A percentile compares a stretch with the other conserved stretches of the same genome.
phyloP scores from a whole-genome alignment of 2,329 filamentous ascomycete species.

The Fonsecaea erecta region DNA sequence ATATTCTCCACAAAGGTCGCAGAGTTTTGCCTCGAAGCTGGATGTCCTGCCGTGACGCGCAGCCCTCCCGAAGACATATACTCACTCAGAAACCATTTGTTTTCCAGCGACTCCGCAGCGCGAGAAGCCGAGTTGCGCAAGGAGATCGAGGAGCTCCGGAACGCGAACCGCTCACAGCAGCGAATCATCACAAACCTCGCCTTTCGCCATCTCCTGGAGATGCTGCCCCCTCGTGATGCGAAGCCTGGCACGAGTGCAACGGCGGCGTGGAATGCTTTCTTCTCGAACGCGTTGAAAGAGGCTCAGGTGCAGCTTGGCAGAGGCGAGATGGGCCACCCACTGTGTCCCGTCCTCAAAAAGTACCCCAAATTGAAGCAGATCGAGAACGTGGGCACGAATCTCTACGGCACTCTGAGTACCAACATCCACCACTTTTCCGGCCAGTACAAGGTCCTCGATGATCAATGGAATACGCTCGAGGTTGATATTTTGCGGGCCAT shows the following conservation, averaged over 20 bases:
- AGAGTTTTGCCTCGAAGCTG: neutral
- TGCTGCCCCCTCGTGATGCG: neutral
- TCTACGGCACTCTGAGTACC: slow-evolving; percentile 1
- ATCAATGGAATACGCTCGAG: neutral
- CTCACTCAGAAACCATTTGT: slow-evolving; percentile 1
- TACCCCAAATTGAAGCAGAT: slow-evolving; percentile 1
- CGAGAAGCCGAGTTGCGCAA: neutral
- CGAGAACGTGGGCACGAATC: neutral
- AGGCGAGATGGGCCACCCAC: neutral
- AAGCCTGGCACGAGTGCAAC: neutral
- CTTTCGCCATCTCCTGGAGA: neutral
- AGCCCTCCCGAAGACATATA: neutral
- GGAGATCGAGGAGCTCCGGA: neutral
- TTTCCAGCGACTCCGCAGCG: neutral
- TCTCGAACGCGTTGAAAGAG: neutral
- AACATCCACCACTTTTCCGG: slow-evolving; percentile 1
- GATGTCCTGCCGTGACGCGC: neutral
- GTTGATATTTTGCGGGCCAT: neutral
- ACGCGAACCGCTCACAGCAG: neutral
- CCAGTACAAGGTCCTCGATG: slow-evolving; percentile 1
- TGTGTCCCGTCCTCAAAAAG: neutral
- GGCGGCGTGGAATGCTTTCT: neutral
- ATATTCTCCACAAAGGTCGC: neutral
- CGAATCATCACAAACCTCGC: neutral
- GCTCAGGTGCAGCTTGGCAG: neutral